Evolutionary conservation across 768 basidiomycete genomes (phyloP), one percentile per base, ranked within the genome.

Genomic region (Mycena venus): DNA sequence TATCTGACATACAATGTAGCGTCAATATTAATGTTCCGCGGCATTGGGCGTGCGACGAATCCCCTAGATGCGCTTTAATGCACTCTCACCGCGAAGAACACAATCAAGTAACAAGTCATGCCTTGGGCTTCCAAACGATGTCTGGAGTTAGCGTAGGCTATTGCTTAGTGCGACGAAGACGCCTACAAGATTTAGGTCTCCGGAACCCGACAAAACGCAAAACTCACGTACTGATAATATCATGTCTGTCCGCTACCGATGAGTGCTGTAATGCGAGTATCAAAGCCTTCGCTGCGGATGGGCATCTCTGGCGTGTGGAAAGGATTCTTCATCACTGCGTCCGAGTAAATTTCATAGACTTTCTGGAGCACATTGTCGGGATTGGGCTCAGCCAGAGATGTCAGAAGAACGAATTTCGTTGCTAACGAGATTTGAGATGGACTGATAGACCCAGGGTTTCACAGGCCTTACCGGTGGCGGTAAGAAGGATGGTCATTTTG

Each of bases 291-390:
- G 53, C 89, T 96, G 58, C 98, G 91, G 76, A 99, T 97, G 2
- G 98, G 98, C 98, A 99, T 99, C 82, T 99, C 98, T n/a, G 95
- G 95, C 7, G 96, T 98, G 83, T 99, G 96, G 84, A 99, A 99
- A 0, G 98, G 98, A 80, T 99, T 99, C 88, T 99, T 99, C 96
- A 99, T 98, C 67, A 97, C 97, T 1, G 95, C 92, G 80, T 99
- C 98, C 0, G 97, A 90, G 82, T 99, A 99, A 23, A 90, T 91
- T 82, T 99, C 96, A 83, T 99, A 99, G 58, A 96, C 92, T 82
- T 92, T 95, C 79, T 94, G 93, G 47, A 99, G 86, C 25, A 94
- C 86, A 4, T 89, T 79, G 62, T 90, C 96, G 38, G 94, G 91
- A 2, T 90, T 90, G 10, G 90, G 85, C 78, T 96, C 95, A 2